Evolutionary conservation across 1,139 yeast species (phyloP), one percentile per base, ranked within the genome.

Genomic region (Diutina mesorugosa): DNA sequence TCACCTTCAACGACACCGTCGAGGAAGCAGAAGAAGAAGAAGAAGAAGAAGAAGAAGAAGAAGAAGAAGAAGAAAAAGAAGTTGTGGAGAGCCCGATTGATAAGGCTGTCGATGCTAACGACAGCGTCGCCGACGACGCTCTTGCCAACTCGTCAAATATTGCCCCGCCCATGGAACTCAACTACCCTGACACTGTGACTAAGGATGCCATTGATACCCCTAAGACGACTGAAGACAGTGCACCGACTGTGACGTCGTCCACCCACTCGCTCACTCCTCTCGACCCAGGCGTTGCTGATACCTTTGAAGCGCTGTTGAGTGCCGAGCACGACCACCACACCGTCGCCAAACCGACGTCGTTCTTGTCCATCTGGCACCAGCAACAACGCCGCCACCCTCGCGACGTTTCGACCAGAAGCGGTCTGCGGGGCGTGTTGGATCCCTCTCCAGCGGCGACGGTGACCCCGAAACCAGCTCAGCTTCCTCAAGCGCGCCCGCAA

Each of bases 131-230:
- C 41, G 41, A 35, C 41, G 41, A 65, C 30, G 62, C 61, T 9
- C 61, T 67, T 52, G 80, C 80, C 10, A 76, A 76, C 61, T 76
- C 80, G 0, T 74, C 79, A 3, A 75, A 74, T 59, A 68, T 76
- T 35, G 72, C 72, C 1, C 74, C 75, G 10, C 73, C 76, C 0
- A 74, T 67, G 29, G 76, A 72, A 57, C 62, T 74, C 21, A 66
- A 74, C 0, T 65, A 75, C 28, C 80, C 80, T 4, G 41, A 35
- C 14, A 35, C 41, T 14, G n/a, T n/a, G 41, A 35, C 67, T 66
- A n/a, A 65, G 75, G 26, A 78, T 73, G 54, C 58, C 66, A 21
- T 21, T 21, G 26, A 21, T 21, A 21, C 26, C 26, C 26, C 26
- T 21, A 21, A 21, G 26, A 2, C 26, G 4, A 21, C 26, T 4